Evolutionary conservation across 2,329 filamentous ascomycete species (phyloP).

Genomic region (Fonsecaea erecta): DNA sequence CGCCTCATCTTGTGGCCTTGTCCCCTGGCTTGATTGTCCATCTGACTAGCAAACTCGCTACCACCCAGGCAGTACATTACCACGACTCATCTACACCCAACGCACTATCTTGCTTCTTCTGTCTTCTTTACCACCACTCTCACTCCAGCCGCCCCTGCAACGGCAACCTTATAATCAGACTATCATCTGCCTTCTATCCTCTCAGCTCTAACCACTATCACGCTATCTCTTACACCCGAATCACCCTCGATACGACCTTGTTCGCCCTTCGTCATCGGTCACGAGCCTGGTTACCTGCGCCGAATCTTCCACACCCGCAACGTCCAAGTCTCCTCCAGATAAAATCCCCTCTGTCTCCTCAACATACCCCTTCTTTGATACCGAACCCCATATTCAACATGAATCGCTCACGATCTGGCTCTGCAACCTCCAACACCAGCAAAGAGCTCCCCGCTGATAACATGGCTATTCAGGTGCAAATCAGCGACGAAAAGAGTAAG

Average conservation of each 20-base stretch:
- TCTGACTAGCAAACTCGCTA: slow-evolving; percentile 16
- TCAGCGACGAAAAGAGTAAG: slow-evolving; percentile 63
- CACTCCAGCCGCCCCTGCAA: neutral
- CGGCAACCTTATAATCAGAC: neutral
- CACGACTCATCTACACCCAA: slow-evolving; percentile 2
- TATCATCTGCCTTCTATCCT: neutral
- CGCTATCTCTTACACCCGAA: slow-evolving; percentile 34
- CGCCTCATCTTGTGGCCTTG: slow-evolving; percentile 12
- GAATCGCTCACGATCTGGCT: slow-evolving; percentile 33
- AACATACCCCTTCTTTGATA: neutral
- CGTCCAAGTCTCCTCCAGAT: neutral
- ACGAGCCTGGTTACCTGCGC: slow-evolving; percentile 27
- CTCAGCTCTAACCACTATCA: neutral
- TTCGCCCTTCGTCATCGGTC: slow-evolving; percentile 27
- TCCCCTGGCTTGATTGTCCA: slow-evolving; percentile 9
- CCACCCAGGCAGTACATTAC: slow-evolving; percentile 17
- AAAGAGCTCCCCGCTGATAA: slow-evolving; percentile 56
- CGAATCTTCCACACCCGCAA: slow-evolving; percentile 19
- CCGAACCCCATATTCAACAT: slow-evolving; percentile 20
- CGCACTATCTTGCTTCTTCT: neutral
- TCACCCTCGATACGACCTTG: slow-evolving; percentile 40
- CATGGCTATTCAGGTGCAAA: slow-evolving; percentile 67
- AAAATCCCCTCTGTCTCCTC: neutral
- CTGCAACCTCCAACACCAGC: slow-evolving; percentile 35
- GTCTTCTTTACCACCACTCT: slow-evolving; percentile 2